Evolutionary conservation across 768 basidiomycete species (phyloP).

Genomic region (Hortiboletus campestris): DNA sequence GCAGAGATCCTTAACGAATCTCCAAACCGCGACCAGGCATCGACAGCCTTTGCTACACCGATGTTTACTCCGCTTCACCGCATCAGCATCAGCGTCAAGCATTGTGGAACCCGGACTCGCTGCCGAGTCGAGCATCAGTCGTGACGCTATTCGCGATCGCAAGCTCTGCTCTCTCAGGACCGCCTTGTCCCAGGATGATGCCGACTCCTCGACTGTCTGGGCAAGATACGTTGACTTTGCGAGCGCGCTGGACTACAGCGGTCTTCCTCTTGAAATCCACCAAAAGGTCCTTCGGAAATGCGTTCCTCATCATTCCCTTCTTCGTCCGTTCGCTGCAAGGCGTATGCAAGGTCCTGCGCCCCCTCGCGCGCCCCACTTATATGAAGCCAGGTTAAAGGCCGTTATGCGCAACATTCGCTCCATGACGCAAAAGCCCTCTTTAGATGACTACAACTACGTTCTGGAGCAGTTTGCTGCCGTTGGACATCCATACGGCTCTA

Average conservation of each 20-base stretch:
- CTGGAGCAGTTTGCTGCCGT: conserved; percentile 73
- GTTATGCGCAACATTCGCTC: conserved; percentile 70
- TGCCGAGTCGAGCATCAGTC: conserved; percentile 5
- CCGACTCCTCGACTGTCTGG: conserved; percentile 59
- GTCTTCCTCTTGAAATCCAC: conserved; percentile 63
- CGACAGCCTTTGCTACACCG: conserved; percentile 8
- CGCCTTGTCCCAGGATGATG: conserved; percentile 30
- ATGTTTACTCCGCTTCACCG: conserved; percentile 7
- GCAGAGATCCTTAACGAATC: conserved; percentile 22
- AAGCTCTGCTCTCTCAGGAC: conserved; percentile 29
- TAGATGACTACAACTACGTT: conserved; percentile 75
- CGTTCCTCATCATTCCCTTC: conserved; percentile 43
- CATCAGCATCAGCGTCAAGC: conserved; percentile 5
- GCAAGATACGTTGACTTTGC: conserved; percentile 58
- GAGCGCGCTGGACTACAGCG: conserved; percentile 43
- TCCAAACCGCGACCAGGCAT: conserved; percentile 13
- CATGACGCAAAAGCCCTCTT: conserved; percentile 37
- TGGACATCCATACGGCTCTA: conserved; percentile 63
- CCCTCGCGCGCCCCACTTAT: conserved; percentile 44
- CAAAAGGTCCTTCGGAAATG: conserved; percentile 68
- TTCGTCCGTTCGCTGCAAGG: conserved; percentile 46
- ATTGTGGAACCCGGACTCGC: background rate
- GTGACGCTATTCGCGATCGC: conserved; percentile 17
- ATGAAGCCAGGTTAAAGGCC: conserved; percentile 65
- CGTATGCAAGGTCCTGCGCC: conserved; percentile 39